Evolutionary conservation across 2,329 filamentous ascomycete species (phyloP).

Genomic region (Alternaria brassicae): DNA sequence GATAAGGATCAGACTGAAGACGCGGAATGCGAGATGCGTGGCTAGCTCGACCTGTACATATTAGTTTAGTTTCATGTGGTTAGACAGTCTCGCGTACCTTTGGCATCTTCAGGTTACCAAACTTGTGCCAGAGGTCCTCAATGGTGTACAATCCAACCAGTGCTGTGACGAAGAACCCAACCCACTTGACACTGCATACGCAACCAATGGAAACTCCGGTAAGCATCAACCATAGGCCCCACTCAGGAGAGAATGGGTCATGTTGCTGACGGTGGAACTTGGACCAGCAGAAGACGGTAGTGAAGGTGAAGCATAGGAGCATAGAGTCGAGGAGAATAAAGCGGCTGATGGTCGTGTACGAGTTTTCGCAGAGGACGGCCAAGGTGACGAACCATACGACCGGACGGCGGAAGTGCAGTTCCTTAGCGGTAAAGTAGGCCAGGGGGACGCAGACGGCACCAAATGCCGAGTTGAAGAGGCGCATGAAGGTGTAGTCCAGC

Average conservation of each 20-base stretch:
- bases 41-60: constrained; percentile 66
- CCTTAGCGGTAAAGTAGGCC: constrained; percentile 93
- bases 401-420: constrained; percentile 83
- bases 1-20: constrained; percentile 86
- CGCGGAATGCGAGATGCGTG: constrained; percentile 79
- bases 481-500: constrained; percentile 98
- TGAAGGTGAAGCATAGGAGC: constrained; percentile 98
- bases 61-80: constrained; percentile 22
- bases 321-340: constrained; percentile 99
- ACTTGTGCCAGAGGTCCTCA: constrained; percentile 98
- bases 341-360: constrained; percentile 97
- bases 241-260: constrained; percentile 86
- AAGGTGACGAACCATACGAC: constrained; percentile 94
- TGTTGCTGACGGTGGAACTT: constrained; percentile 91
- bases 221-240: constrained; percentile 93
- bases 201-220: constrained; percentile 96
- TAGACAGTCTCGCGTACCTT: constrained; percentile 59
- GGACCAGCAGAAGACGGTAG: constrained; percentile 95
- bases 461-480: constrained; percentile 94
- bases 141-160: constrained; percentile 94
- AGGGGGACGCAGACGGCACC: constrained; percentile 91
- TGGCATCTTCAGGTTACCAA: constrained; percentile 91
- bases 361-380: constrained; percentile 99
- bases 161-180: constrained; percentile 93
- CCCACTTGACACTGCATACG: constrained; percentile 98